Evolutionary conservation across 257 asterid species (phyloP), one percentile per base, ranked within the genome.

Genomic region (Fraxinus cuspidata): DNA sequence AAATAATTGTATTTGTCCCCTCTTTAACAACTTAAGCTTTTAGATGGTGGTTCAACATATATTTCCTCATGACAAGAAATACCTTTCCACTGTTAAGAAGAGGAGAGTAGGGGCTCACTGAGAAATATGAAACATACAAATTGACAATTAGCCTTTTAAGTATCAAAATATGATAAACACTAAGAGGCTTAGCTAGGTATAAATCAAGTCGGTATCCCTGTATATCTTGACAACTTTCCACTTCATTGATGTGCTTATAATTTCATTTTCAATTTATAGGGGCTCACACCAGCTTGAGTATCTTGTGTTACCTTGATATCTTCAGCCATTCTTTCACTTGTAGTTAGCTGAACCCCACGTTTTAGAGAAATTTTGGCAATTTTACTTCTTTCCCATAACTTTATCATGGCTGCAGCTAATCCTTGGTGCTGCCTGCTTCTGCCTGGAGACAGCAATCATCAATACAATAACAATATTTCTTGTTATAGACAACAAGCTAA

Each of bases 351-450:
- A 80, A 96, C 98, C 38, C 98, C 98, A 44, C 97, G 97, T 84
- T 96, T 96, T 63, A 96, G 90, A 44, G 98, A 96, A 73, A 96
- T 78, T 86, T 96, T 96, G 0, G 88, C 97, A 70, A 96, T 89
- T 25, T 96, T 90, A 88, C 99, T 93, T 83, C 85, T 89, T 85
- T 90, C 96, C 99, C 97, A 96, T 79, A 96, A 81, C 91, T 93
- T 96, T 79, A 89, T 78, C 94, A 96, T 96, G 71, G 97, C 98
- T 60, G 86, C 88, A 78, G 98, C 98, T 80, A 96, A 88, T 74
- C 99, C 97, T 85, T 96, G 98, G 81, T 90, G 99, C 84, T 90
- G 97, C 89, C 99, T 89, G 86, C 99, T 93, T 89, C 99, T 90
- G 79, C 99, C 99, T 95, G 86, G 77, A 79, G 73, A 83, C 28